Evolutionary conservation across 345 rosid genomes (phyloP).

Genomic region (Reutealis trisperma): DNA sequence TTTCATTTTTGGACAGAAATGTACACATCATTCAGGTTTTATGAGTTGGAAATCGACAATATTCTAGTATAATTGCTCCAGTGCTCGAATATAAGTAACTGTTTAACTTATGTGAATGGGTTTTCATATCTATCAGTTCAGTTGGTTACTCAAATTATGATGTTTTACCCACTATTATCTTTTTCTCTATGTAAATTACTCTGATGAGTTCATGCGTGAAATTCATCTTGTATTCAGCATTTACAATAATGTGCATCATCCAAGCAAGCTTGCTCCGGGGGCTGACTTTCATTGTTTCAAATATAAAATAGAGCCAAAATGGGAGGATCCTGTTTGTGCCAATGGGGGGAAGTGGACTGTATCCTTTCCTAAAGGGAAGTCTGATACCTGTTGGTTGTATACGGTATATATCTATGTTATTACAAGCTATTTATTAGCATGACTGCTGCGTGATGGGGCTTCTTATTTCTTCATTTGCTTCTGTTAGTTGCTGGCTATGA

Average conservation of each 20-base stretch:
- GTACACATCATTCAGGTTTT: background rate
- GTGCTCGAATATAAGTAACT: background rate
- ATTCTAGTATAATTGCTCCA: too few species aligned
- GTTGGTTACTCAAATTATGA: background rate
- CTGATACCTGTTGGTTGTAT: constrained; percentile 76
- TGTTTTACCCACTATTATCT: background rate
- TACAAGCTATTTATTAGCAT: background rate
- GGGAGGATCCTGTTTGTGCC: constrained; percentile 97
- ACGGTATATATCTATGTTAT: constrained; percentile 46
- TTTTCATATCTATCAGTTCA: background rate
- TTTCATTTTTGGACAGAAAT: background rate
- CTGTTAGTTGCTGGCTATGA: constrained; percentile 58
- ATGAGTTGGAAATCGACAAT: too few species aligned
- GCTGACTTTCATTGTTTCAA: constrained; percentile 93
- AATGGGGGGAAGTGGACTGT: constrained; percentile 96
- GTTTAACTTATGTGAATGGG: background rate
- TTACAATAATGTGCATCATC: constrained; percentile 71
- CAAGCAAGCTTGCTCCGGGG: constrained; percentile 63
- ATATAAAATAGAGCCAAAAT: constrained; percentile 79
- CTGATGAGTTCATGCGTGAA: background rate
- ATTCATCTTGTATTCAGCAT: constrained; percentile 43
- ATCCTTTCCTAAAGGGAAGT: constrained; percentile 46
- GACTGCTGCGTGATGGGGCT: background rate
- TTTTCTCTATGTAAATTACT: background rate
- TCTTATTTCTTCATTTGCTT: background rate